Evolutionary conservation across 208 protist genomes (phyloP), one percentile per base, ranked within the genome.

Genomic region (Leishmania turanica): DNA sequence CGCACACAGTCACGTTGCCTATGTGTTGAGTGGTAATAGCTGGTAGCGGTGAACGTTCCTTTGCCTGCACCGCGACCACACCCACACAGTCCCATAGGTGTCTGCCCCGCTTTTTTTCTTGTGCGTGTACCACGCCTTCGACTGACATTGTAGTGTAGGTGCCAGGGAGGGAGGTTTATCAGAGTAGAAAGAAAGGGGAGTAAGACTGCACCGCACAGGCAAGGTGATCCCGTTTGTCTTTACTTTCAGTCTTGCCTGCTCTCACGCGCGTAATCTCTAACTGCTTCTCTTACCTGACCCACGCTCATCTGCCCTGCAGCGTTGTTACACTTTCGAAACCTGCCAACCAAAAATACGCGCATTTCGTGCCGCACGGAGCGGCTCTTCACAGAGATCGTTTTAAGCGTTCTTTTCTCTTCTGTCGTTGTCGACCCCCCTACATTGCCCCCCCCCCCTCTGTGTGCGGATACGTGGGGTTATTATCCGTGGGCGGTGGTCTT

Each of bases 171-270:
- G 42, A n/a, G 68, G 21, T 51, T 53, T 49, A 31, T 31, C 2
- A 31, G 19, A 45, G 42, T 31, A 19, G 42, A 27, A 42, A 51
- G 24, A 5, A 47, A n/a, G 42, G 42, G 8, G 15, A 53, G 68
- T 24, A 31, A 40, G 6, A 47, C 49, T 27, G 31, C n/a, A n/a
- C 49, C 27, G 47, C 27, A 54, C 31, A 72, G 68, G 24, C 24
- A 53, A 51, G 42, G 68, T 17, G 68, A 53, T 42, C 37, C 49
- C 34, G 49, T n/a, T 40, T 60, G 7, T 62, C 49, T 75, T 60
- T 42, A 37, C 21, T 79, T 72, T 77, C 81, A 69, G 71, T 58
- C 66, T 9, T 83, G 62, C 65, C 82, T 76, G 69, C 27, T 83
- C n/a, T 79, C 79, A 58, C 58, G 82, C 49, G 75, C 68, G 8